Evolutionary conservation across 164 flowering plant genomes (phyloP).

Genomic region (Nymphaea colorata): DNA sequence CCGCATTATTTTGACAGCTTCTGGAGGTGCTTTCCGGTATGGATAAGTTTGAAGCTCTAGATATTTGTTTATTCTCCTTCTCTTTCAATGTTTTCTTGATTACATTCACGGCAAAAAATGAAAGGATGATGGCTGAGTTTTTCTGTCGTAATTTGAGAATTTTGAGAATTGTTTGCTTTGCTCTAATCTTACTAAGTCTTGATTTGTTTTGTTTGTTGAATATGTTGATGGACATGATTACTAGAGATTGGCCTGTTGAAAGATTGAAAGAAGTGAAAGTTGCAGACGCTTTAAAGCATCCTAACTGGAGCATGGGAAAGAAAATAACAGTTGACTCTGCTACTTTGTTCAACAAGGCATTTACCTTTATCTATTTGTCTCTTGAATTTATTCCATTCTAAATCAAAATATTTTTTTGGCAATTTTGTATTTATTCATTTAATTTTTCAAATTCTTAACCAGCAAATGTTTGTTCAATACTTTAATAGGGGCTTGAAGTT

Average conservation of each 20-base stretch:
- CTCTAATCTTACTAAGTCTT: background rate
- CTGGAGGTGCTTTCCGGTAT: slow-evolving; percentile 98
- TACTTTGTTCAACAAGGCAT: slow-evolving; percentile 94
- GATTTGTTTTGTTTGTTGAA: background rate
- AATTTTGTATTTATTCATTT: background rate
- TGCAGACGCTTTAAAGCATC: slow-evolving; percentile 97
- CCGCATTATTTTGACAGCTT: slow-evolving; percentile 85
- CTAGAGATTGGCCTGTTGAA: slow-evolving; percentile 95
- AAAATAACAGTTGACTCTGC: slow-evolving; percentile 98
- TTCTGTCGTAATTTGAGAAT: background rate
- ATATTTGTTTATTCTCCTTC: background rate
- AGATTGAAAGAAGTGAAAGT: slow-evolving; percentile 91
- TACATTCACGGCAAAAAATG: background rate
- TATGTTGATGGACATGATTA: background rate
- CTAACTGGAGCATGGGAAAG: slow-evolving; percentile 97
- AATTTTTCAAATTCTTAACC: background rate
- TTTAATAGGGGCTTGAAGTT: slow-evolving; percentile 84
- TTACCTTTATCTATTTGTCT: slow-evolving; percentile 1
- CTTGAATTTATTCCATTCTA: background rate
- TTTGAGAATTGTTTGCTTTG: background rate
- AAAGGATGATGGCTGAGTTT: background rate
- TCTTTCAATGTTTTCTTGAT: background rate
- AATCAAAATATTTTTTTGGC: background rate
- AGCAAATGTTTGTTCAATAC: background rate
- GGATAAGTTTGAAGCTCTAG: background rate